A percentile compares a stretch with the other conserved stretches of the same genome.
phyloP scores from a whole-genome alignment of 352 stramenopile species.

The Globisporangium nagaii region DNA sequence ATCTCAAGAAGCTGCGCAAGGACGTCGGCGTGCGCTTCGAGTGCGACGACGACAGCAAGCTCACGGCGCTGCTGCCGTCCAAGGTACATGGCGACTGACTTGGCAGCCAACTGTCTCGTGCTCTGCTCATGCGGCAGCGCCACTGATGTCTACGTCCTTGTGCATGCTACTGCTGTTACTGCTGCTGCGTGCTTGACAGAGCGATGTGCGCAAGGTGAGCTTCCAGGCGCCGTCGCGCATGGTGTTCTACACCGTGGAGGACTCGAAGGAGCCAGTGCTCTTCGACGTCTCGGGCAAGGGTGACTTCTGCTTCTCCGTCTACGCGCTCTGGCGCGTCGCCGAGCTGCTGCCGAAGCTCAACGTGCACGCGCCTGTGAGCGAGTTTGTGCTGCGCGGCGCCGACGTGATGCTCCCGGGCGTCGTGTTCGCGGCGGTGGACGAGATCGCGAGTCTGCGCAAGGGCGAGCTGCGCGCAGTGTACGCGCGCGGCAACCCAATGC shows the following conservation, averaged over 20 bases:
- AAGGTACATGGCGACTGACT: constrained; percentile 23
- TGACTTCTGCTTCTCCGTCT: constrained; percentile 41
- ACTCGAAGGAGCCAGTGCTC: constrained; percentile 54
- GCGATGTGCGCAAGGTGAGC: constrained; percentile 62
- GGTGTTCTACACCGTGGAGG: constrained; percentile 60
- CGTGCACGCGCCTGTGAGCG: constrained; percentile 76
- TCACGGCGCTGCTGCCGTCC: constrained; percentile 35
- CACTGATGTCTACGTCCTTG: background rate
- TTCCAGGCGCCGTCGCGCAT: constrained; percentile 73
- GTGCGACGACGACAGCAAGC: constrained; percentile 28
- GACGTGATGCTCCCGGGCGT: constrained; percentile 85
- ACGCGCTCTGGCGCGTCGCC: constrained; percentile 54
- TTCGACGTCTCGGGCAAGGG: constrained; percentile 75
- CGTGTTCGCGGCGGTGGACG: constrained; percentile 48
- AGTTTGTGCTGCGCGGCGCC: constrained; percentile 72
- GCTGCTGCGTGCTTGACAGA: no score
- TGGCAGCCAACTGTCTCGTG: background rate
- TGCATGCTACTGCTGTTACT: background rate
- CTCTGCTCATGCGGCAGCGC: background rate
- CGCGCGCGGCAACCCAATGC: constrained; percentile 65
- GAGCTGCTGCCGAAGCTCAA: constrained; percentile 46
- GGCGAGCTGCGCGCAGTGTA: constrained; percentile 65
- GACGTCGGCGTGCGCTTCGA: constrained; percentile 39
- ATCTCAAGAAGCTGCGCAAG: constrained; percentile 80
- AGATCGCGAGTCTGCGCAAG: constrained; percentile 51